These are phyloP conservation scores for Hymenoscyphus albidus DNA, from an alignment of 2,329 filamentous ascomycete species.

Conservation along the genomic window DNA sequence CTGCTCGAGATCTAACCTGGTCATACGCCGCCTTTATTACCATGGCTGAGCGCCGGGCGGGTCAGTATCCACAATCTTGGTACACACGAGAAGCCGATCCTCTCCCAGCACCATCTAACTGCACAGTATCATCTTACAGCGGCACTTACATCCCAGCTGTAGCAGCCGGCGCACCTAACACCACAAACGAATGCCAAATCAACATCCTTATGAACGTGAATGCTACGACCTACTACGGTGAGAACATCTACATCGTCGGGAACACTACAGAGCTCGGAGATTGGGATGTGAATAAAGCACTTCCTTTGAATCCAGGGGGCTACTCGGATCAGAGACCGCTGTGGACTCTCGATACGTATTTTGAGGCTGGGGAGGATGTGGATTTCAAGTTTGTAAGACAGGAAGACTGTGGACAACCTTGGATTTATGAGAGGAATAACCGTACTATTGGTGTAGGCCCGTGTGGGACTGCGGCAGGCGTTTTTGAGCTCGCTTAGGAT, in stretches of 20 bases:
- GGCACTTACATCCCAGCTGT: conserved; percentile 44
- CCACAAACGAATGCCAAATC: conserved; percentile 28
- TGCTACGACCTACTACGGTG: conserved; percentile 44
- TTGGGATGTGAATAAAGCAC: conserved; percentile 35
- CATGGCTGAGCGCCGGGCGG: conserved; percentile 51
- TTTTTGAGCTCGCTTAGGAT: conserved; percentile 40
- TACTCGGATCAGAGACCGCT: conserved; percentile 43
- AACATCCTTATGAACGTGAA: conserved; percentile 45
- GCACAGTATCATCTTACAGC: conserved; percentile 37
- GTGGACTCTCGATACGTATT: conserved; percentile 42
- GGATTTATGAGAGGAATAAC: conserved; percentile 44
- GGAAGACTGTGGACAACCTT: conserved; percentile 41
- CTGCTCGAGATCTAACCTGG: conserved; percentile 68
- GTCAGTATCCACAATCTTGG: conserved; percentile 54
- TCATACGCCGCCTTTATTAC: conserved; percentile 68
- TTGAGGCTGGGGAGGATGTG: conserved; percentile 41
- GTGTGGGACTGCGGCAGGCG: conserved; percentile 34
- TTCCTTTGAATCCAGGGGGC: conserved; percentile 39
- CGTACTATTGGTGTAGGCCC: conserved; percentile 40
- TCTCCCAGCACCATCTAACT: conserved; percentile 44
- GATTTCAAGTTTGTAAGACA: conserved; percentile 45
- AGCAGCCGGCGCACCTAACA: conserved; percentile 42
- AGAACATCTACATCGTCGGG: conserved; percentile 45
- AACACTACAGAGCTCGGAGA: conserved; percentile 41
- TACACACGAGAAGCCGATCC: conserved; percentile 40